Evolutionary conservation across 768 basidiomycete genomes (phyloP), one percentile per base, ranked within the genome.

Genomic region (Leucosporidium yakuticum): DNA sequence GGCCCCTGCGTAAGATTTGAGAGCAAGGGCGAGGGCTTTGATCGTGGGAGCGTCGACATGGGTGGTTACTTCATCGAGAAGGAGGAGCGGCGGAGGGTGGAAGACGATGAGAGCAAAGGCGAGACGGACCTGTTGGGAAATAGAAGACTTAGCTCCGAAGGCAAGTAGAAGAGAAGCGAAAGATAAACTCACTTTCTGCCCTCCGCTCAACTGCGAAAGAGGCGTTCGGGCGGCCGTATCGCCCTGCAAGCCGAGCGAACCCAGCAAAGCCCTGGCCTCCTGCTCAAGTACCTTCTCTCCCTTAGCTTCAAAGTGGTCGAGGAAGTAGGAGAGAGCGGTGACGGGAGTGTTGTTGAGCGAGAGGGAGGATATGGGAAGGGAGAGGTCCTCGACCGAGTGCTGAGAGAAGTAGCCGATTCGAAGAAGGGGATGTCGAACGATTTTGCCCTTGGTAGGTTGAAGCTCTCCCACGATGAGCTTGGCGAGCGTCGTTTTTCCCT

Each of bases 31-130:
- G 2, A 88, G 78, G 0, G 84, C 84, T 66, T 81, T 77, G 39
- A 87, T 84, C 4, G 85, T 87, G 31, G 83, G 81, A 51, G 82
- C 80, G 76, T 88, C 87, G 53, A 88, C 77, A 78, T 88, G 87
- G n/a, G 87, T 82, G 19, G 87, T 86, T 7, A 86, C 84, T 75
- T 88, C 87, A 67, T 81, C 81, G 29, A 81, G 73, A 0, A 81
- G 77, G 39, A 74, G 50, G 1, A 74, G 58, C 68, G 85, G 82
- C 8, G 87, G 86, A 4, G 83, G 75, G 11, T 80, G 78, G 71
- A 82, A 85, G 29, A 86, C 80, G 25, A 87, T 78, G 62, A 83
- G 76, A 2, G 84, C 84, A 21, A 88, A 78, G 2, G 85, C 85
- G 20, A 87, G 79, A 15, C 87, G 83, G 49, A 86, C 85, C 80